A percentile compares a stretch with the other conserved stretches of the same genome.
These are phyloP conservation scores for Centaurea solstitialis DNA, from an alignment of 129 eudicot species.

Conservation along the genomic window DNA sequence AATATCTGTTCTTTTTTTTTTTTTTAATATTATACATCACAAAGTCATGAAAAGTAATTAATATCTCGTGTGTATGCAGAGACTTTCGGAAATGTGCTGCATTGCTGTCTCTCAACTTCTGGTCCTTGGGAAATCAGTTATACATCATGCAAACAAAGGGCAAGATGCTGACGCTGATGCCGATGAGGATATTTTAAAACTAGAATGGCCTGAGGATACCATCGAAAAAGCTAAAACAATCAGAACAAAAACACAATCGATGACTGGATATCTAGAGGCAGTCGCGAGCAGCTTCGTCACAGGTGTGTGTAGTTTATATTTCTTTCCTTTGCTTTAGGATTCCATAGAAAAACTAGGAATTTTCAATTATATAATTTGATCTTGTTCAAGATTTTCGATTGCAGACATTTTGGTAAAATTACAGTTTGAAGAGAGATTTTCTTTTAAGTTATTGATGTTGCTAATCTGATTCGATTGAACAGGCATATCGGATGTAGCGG, in stretches of 20 bases:
- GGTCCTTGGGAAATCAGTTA: slow-evolving; percentile 76
- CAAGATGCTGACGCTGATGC: slow-evolving; percentile 40
- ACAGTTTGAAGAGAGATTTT: background rate
- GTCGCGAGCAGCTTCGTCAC: slow-evolving; percentile 84
- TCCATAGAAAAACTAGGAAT: too few species aligned
- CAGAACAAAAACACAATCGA: slow-evolving; percentile 60
- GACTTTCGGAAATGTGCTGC: slow-evolving; percentile 97
- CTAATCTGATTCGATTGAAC: slow-evolving; percentile 8
- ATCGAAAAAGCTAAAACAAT: slow-evolving; percentile 81
- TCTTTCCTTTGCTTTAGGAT: too few species aligned
- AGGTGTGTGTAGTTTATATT: slow-evolving; percentile 36
- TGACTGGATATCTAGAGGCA: slow-evolving; percentile 70
- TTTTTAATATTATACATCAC: background rate
- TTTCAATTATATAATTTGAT: background rate
- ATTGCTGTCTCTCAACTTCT: slow-evolving; percentile 83
- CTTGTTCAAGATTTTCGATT: background rate
- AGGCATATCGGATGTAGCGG: slow-evolving; percentile 97
- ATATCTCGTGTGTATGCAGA: slow-evolving; percentile 45
- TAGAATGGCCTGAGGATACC: slow-evolving; percentile 95
- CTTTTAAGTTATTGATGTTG: background rate
- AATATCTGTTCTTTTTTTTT: background rate
- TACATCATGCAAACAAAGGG: slow-evolving; percentile 60
- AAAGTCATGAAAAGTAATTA: background rate
- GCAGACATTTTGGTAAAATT: background rate
- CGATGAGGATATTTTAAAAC: slow-evolving; percentile 48